Percentiles rank a stretch among this genome's conserved stretches.
These are phyloP conservation scores for Hypoxylon rickii DNA, from an alignment of 495 filamentous ascomycete species.

Conservation along the genomic window DNA sequence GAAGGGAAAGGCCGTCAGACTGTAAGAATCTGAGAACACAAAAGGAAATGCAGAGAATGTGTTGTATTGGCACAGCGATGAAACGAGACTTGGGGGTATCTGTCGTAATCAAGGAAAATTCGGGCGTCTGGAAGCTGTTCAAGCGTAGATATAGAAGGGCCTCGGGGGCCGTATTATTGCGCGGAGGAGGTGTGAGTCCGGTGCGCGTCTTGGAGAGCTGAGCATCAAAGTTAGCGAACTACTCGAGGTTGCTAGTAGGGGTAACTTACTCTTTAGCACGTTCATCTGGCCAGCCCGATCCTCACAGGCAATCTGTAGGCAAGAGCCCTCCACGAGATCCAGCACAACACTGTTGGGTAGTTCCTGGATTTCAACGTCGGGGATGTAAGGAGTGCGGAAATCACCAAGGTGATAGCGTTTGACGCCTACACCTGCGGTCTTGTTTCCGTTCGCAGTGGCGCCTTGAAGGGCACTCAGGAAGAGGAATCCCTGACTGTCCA, in stretches of 20 bases:
- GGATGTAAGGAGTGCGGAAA: conserved; percentile 75
- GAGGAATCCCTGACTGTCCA: conserved; percentile 77
- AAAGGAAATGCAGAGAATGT: conserved; percentile 38
- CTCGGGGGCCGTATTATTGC: conserved; percentile 36
- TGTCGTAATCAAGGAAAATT: conserved; percentile 35
- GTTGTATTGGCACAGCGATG: conserved; percentile 19
- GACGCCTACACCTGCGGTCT: conserved; percentile 45
- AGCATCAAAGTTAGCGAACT: conserved; percentile 17
- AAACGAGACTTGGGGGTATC: conserved; percentile 38
- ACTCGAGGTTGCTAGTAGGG: neutral
- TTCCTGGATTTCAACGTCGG: conserved; percentile 87
- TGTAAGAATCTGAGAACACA: conserved; percentile 27
- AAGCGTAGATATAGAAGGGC: conserved; percentile 2
- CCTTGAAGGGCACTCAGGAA: conserved; percentile 65
- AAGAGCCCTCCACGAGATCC: conserved; percentile 82
- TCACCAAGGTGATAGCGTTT: conserved; percentile 83
- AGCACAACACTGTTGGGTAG: conserved; percentile 84
- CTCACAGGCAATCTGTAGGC: conserved; percentile 84
- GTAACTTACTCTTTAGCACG: conserved; percentile 65
- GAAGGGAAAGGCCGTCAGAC: conserved; percentile 26
- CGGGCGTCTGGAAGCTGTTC: conserved; percentile 8
- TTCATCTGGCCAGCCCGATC: conserved; percentile 72
- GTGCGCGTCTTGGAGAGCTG: conserved; percentile 56
- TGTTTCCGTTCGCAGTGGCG: conserved; percentile 38
- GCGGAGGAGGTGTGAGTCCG: conserved; percentile 46